phyloP scores from a whole-genome alignment of 1,284 basidiomycete genomes.

The Malassezia dermatis region DNA sequence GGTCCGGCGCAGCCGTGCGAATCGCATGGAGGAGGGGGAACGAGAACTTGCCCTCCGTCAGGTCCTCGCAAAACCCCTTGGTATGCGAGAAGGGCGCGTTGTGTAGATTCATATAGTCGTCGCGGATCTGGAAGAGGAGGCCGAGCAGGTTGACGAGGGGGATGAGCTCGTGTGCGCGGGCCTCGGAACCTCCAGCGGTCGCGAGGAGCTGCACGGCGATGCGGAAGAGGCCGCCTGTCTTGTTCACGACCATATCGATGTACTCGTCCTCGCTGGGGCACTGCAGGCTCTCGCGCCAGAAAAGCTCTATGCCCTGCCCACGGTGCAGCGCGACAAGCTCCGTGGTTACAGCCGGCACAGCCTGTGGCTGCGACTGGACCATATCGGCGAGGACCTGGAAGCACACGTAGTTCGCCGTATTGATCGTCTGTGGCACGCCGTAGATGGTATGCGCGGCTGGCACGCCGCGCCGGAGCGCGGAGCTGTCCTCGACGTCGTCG shows the following conservation, averaged over 20 bases:
- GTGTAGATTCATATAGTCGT: constrained; percentile 93
- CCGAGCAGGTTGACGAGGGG: constrained; percentile 89
- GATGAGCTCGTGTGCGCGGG: constrained; percentile 45
- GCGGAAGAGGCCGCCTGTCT: constrained; percentile 87
- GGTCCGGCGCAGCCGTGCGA: constrained; percentile 47
- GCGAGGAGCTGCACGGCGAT: constrained; percentile 94
- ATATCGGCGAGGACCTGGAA: constrained; percentile 54
- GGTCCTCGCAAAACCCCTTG: constrained; percentile 88
- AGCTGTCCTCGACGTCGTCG: constrained; percentile 95
- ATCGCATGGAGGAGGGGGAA: constrained; percentile 87
- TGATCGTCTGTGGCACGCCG: constrained; percentile 91
- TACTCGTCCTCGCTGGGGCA: constrained; percentile 95
- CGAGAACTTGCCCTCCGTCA: constrained; percentile 91
- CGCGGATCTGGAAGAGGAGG: constrained; percentile 87
- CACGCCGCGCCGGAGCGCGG: constrained; percentile 72
- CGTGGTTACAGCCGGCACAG: constrained; percentile 39
- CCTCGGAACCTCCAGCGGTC: background rate
- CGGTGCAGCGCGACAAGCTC: constrained; percentile 84
- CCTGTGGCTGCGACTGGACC: constrained; percentile 65
- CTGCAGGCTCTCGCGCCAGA: constrained; percentile 81
- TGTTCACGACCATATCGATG: constrained; percentile 93
- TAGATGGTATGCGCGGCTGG: constrained; percentile 91
- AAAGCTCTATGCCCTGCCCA: constrained; percentile 86
- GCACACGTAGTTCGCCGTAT: constrained; percentile 93
- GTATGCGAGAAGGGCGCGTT: constrained; percentile 73